These are phyloP conservation scores for Hypoxylon sp. DNA, from an alignment of 2,329 filamentous ascomycete species.

Conservation along the genomic window DNA sequence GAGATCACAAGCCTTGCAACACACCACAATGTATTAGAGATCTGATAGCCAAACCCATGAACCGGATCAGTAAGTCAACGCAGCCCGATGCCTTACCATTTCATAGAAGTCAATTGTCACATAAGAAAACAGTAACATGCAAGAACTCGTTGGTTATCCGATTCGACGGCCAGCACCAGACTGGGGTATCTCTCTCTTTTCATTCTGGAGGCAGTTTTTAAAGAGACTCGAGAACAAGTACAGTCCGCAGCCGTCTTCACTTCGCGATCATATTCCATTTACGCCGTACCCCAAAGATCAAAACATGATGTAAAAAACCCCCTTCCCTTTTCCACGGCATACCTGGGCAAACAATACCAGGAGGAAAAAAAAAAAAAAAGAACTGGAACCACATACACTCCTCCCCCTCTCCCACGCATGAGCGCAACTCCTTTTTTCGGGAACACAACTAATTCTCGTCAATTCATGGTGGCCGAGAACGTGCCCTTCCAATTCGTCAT, in stretches of 20 bases:
- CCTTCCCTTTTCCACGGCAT: conserved; percentile 29
- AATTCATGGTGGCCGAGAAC: conserved; percentile 20
- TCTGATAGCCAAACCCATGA: background rate
- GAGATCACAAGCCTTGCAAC: background rate
- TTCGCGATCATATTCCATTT: conserved; percentile 39
- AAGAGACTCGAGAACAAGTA: conserved; percentile 35
- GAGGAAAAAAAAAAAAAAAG: too few species aligned
- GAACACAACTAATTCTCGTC: conserved; percentile 19
- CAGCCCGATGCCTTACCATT: background rate
- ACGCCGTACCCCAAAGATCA: conserved; percentile 42
- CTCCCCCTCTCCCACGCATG: conserved; percentile 14
- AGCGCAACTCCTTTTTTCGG: conserved; percentile 31
- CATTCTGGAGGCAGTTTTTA: conserved; percentile 36
- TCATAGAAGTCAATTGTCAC: background rate
- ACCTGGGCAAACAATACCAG: conserved; percentile 24
- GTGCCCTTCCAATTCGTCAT: conserved; percentile 2
- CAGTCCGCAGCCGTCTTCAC: conserved; percentile 37
- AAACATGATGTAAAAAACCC: conserved; percentile 37
- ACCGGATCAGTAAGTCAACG: background rate
- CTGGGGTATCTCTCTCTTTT: conserved; percentile 42
- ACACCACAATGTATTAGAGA: background rate
- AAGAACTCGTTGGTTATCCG: conserved; percentile 22
- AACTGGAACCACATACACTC: conserved; percentile 23
- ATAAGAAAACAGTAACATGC: conserved; percentile 12
- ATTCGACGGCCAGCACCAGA: conserved; percentile 42